Evolutionary conservation across 2,329 filamentous ascomycete species (phyloP).

Genomic region (Chalara sp.): DNA sequence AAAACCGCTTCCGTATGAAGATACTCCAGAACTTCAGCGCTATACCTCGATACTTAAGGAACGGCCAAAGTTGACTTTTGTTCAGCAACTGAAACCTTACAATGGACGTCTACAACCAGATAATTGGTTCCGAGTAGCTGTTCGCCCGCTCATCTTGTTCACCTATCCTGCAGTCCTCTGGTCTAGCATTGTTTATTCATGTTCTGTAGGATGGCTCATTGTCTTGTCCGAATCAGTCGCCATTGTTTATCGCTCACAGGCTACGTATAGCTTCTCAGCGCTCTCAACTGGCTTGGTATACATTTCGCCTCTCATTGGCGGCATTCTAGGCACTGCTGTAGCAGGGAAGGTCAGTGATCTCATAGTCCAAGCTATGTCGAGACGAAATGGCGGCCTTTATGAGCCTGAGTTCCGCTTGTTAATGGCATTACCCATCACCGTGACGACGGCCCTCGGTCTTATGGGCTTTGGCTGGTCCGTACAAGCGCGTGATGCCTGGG

Average conservation of each 20-base stretch:
- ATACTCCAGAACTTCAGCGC: slow-evolving; percentile 1
- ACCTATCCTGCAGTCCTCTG: slow-evolving; percentile 85
- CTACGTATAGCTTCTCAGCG: slow-evolving; percentile 72
- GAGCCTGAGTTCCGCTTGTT: slow-evolving; percentile 89
- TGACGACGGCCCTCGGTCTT: slow-evolving; percentile 76
- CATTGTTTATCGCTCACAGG: slow-evolving; percentile 64
- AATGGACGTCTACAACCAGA: slow-evolving; percentile 74
- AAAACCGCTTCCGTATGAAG: neutral
- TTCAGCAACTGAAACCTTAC: slow-evolving; percentile 67
- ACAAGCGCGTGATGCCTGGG: slow-evolving; percentile 68
- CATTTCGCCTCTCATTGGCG: slow-evolving; percentile 82
- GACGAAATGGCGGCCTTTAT: slow-evolving; percentile 85
- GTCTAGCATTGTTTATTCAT: slow-evolving; percentile 77
- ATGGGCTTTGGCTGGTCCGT: slow-evolving; percentile 98
- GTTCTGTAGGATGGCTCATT: slow-evolving; percentile 92
- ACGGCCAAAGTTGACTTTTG: slow-evolving; percentile 62
- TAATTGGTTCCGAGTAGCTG: slow-evolving; percentile 69
- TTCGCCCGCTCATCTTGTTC: slow-evolving; percentile 79
- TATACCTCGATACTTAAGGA: slow-evolving; percentile 69
- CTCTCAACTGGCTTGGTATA: slow-evolving; percentile 82
- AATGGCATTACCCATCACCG: slow-evolving; percentile 74
- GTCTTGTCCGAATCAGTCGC: slow-evolving; percentile 85
- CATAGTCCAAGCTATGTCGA: slow-evolving; percentile 74
- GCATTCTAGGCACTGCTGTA: slow-evolving; percentile 83
- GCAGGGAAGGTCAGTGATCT: slow-evolving; percentile 83